Conservation (phyloP, 2,329 filamentous ascomycete species). For the Arthrobotrys entomopaga region DNA sequence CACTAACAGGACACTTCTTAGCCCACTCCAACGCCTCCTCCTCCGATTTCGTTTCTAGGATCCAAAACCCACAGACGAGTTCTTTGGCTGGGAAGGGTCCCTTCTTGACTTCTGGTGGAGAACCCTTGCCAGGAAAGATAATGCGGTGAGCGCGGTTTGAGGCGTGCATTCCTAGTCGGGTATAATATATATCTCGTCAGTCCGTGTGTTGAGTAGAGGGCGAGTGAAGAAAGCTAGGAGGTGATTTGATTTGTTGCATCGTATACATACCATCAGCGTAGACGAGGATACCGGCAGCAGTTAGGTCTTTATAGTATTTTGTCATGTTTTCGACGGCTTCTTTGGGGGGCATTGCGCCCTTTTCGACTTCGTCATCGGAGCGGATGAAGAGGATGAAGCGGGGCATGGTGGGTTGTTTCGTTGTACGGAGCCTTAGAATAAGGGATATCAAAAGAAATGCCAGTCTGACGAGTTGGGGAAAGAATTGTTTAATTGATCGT, state of each 20-base stretch:
- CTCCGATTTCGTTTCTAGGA: slow-evolving; percentile 38
- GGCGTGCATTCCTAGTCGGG: slow-evolving; percentile 42
- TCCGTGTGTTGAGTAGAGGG: too few relatives aligned
- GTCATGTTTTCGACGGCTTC: slow-evolving; percentile 50
- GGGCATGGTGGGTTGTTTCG: slow-evolving; percentile 24
- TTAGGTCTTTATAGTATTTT: slow-evolving; percentile 31
- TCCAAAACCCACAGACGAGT: slow-evolving; percentile 45
- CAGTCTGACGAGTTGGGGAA: too few relatives aligned
- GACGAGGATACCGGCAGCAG: slow-evolving; percentile 34
- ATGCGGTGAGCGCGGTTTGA: slow-evolving; percentile 28
- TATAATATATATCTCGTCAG: too few relatives aligned
- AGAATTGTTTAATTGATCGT: background rate
- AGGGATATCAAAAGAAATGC: background rate
- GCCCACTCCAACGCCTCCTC: slow-evolving; percentile 48
- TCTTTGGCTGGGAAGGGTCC: slow-evolving; percentile 42
- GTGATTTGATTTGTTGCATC: background rate
- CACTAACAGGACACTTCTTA: slow-evolving; percentile 30
- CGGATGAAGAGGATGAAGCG: slow-evolving; percentile 47
- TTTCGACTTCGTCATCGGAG: slow-evolving; percentile 39
- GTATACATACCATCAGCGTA: slow-evolving; percentile 38
- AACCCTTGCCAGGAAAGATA: slow-evolving; percentile 30
- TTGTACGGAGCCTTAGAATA: background rate
- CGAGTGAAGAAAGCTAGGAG: too few relatives aligned
- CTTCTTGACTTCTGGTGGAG: slow-evolving; percentile 12
- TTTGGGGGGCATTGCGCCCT: slow-evolving; percentile 43